Base-by-base conservation (phyloP, 2,329 filamentous ascomycete species). In the Alternaria burnsii region DNA sequence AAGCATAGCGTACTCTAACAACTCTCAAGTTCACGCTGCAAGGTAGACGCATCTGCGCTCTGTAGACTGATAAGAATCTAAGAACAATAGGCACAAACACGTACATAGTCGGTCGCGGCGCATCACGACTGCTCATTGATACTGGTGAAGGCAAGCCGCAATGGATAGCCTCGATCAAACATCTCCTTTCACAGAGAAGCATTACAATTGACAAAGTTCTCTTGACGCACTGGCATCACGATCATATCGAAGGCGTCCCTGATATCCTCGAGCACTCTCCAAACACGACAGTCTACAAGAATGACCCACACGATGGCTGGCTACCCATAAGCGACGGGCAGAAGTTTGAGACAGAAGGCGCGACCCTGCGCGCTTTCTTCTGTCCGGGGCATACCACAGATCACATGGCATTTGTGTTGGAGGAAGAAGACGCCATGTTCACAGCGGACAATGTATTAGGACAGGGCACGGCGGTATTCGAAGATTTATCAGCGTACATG, bases 211-310 rank as follows among this genome's bases (percentile, higher is more conserved):
- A 87, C n/a, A 82, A 84, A 18, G 88, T 89, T 0, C 83, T 99
- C 22, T 83, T 99, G 50, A 96, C 94, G 0, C 95, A 99, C 78
- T 97, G 94, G 93, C 95, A 99, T 75, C 86, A 82, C 42, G 95
- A 99, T 74, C 95, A 99, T 74, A 85, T 89, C 7, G 87, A 89
- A 24, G 95, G 95, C 8, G 86, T 97, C 24, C 76, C 81, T 3
- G 88, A 96, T 70, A 82, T 97, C 1, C 81, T 89, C 18, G 78
- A 80, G 14, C 74, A 90, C 24, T 91, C 84, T n/a, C 90, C 91
- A 0, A 74, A 83, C 18, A 88, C 86, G 7, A 82, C 81, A 22
- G 78, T 95, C 40, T 87, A 89, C 79, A 94, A 95, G 77, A 82
- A 88, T 67, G 79, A 87, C 36, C 89, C 90, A 0, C 66, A 72